phyloP scores from a whole-genome alignment of 2,329 filamentous ascomycete genomes.

The Colletotrichum acutatum region DNA sequence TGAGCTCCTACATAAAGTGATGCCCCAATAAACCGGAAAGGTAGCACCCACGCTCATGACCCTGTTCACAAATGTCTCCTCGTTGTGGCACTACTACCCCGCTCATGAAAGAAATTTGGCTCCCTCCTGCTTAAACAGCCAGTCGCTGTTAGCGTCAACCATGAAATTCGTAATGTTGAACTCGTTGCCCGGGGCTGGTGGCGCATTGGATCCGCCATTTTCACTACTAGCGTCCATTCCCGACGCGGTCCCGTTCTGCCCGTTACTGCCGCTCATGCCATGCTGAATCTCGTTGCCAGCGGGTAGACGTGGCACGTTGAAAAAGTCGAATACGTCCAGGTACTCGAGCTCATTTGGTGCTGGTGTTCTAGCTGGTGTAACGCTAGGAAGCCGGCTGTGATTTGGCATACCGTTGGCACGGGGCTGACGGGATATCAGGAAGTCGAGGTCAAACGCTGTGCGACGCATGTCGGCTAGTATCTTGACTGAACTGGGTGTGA shows the following conservation, averaged over 20 bases:
- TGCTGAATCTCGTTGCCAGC: constrained; percentile 51
- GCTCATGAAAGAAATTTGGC: constrained; percentile 38
- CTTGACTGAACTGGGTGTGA: constrained; percentile 84
- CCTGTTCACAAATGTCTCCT: background rate
- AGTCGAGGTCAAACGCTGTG: constrained; percentile 90
- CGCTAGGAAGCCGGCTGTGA: constrained; percentile 59
- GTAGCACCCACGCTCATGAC: constrained; percentile 5
- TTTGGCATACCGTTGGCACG: constrained; percentile 46
- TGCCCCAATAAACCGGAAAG: background rate
- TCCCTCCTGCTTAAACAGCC: constrained; percentile 72
- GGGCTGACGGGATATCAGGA: constrained; percentile 87
- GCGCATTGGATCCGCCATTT: constrained; percentile 42
- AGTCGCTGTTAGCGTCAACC: constrained; percentile 79
- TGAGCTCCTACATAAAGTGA: background rate
- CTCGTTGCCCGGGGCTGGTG: constrained; percentile 61
- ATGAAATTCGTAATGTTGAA: constrained; percentile 85
- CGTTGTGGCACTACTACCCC: background rate
- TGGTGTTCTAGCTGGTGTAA: constrained; percentile 74
- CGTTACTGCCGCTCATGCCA: constrained; percentile 37
- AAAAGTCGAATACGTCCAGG: constrained; percentile 93
- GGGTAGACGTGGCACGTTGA: constrained; percentile 85
- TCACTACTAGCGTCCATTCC: constrained; percentile 37
- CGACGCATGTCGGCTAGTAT: constrained; percentile 93
- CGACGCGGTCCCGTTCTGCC: constrained; percentile 31
- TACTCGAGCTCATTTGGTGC: constrained; percentile 89